Evolutionary conservation across 768 basidiomycete species (phyloP).

Genomic region (Collybiopsis confluens): DNA sequence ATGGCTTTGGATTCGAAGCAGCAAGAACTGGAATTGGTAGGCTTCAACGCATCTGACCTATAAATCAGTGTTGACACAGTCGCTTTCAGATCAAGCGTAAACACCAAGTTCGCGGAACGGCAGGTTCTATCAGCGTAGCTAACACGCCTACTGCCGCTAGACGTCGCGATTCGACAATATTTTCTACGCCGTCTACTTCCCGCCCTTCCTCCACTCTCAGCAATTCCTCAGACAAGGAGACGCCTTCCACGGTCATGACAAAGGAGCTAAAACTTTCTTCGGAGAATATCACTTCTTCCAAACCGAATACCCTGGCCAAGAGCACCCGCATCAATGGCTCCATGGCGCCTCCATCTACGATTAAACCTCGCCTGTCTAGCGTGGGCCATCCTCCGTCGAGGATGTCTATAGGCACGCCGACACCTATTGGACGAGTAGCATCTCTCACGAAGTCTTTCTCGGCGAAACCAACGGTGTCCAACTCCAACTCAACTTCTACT

Average conservation of each 20-base stretch:
- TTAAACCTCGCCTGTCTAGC: constrained; percentile 28
- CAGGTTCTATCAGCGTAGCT: constrained; percentile 51
- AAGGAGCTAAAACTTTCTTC: constrained; percentile 35
- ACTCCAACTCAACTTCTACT: constrained; percentile 14
- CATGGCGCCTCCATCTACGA: constrained; percentile 14
- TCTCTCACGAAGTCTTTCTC: constrained; percentile 34
- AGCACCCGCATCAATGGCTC: constrained; percentile 44
- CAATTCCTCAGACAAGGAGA: constrained; percentile 34
- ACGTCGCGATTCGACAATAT: constrained; percentile 53
- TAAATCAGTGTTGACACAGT: not conserved
- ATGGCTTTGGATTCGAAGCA: constrained; percentile 93
- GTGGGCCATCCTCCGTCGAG: constrained; percentile 43
- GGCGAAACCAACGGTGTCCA: constrained; percentile 22
- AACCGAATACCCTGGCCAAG: constrained; percentile 38
- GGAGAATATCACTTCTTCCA: constrained; percentile 26
- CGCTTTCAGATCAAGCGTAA: constrained; percentile 57
- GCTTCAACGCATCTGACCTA: constrained; percentile 15
- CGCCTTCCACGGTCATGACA: constrained; percentile 17
- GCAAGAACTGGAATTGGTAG: constrained; percentile 86
- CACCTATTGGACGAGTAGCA: constrained; percentile 29
- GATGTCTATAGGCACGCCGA: constrained; percentile 34
- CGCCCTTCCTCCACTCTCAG: constrained; percentile 58
- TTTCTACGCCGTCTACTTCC: constrained; percentile 45
- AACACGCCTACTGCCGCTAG: constrained; percentile 30
- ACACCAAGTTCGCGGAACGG: constrained; percentile 51